Conservation (phyloP, 192 early-diverging fungal genomes). For the Rhizoclosmatium globosum region DNA sequence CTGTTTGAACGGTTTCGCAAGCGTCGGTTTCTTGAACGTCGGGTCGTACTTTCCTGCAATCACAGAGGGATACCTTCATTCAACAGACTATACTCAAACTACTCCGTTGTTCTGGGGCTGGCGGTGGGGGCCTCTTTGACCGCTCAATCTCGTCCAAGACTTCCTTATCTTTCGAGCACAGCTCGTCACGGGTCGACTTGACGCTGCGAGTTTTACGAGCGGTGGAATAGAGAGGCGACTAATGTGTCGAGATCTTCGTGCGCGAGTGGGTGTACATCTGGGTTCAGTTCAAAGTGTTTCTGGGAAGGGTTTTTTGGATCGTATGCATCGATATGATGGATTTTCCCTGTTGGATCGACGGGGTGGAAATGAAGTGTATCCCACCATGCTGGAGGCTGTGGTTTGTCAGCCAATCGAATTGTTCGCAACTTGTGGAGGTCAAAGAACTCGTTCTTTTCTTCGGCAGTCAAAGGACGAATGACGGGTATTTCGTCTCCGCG, state of each 20-base stretch:
- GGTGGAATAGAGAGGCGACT: slow-evolving; percentile 1
- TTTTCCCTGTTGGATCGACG: slow-evolving; percentile 1
- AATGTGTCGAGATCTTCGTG: slow-evolving; percentile 13
- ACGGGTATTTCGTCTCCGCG: too few species aligned
- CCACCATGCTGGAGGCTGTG: slow-evolving; percentile 26
- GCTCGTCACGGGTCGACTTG: slow-evolving; percentile 20
- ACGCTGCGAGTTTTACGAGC: slow-evolving; percentile 3
- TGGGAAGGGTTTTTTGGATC: slow-evolving; percentile 21
- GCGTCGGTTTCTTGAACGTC: slow-evolving; percentile 30
- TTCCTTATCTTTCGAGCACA: not conserved
- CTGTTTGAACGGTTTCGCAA: slow-evolving; percentile 19
- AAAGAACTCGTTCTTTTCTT: not conserved
- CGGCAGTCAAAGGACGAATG: not conserved
- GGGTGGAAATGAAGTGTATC: slow-evolving; percentile 3
- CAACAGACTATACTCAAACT: slow-evolving; percentile 18
- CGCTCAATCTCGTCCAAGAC: slow-evolving; percentile 31
- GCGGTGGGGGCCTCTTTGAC: slow-evolving; percentile 15
- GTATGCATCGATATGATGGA: slow-evolving; percentile 29
- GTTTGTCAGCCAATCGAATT: slow-evolving; percentile 18
- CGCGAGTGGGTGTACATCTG: not conserved
- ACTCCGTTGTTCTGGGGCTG: slow-evolving; percentile 27
- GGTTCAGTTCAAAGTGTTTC: slow-evolving; percentile 28
- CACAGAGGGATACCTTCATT: slow-evolving; percentile 35
- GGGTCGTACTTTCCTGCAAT: slow-evolving; percentile 32
- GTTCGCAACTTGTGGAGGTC: not conserved